These are phyloP conservation scores for Fraxinus sp. DNA, from an alignment of 305 asterid species.

Conservation along the genomic window DNA sequence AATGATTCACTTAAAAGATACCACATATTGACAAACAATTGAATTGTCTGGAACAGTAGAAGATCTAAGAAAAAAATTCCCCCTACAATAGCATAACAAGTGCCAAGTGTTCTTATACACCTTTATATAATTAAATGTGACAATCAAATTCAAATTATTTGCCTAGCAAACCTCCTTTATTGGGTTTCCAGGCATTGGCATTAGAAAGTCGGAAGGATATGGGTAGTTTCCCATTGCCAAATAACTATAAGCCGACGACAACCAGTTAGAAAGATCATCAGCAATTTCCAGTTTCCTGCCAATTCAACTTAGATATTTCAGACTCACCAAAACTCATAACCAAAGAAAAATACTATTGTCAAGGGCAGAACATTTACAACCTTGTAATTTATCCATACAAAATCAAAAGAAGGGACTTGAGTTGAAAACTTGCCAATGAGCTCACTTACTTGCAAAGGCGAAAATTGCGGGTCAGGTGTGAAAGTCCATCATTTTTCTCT, in stretches of 20 bases:
- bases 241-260: constrained; percentile 78
- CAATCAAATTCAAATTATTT: constrained; percentile 12
- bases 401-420: background rate
- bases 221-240: constrained; percentile 90
- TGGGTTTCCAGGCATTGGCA: constrained; percentile 91
- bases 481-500: constrained; percentile 57
- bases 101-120: background rate
- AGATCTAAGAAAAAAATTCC: background rate
- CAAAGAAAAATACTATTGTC: background rate
- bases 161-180: constrained; percentile 65
- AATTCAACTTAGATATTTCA: constrained; percentile 29
- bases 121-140: background rate
- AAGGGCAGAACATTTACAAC: background rate
- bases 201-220: constrained; percentile 78
- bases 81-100: background rate
- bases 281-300: constrained; percentile 70
- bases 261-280: constrained; percentile 67
- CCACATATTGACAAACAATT: background rate
- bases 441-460: constrained; percentile 61
- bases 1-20: background rate
- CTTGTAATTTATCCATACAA: background rate
- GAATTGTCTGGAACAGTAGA: background rate
- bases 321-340: background rate
- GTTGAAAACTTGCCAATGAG: background rate
- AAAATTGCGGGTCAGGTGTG: constrained; percentile 53